These are phyloP conservation scores for Phellopilus nigrolimitatus DNA, from an alignment of 1,284 basidiomycete species.

Conservation along the genomic window DNA sequence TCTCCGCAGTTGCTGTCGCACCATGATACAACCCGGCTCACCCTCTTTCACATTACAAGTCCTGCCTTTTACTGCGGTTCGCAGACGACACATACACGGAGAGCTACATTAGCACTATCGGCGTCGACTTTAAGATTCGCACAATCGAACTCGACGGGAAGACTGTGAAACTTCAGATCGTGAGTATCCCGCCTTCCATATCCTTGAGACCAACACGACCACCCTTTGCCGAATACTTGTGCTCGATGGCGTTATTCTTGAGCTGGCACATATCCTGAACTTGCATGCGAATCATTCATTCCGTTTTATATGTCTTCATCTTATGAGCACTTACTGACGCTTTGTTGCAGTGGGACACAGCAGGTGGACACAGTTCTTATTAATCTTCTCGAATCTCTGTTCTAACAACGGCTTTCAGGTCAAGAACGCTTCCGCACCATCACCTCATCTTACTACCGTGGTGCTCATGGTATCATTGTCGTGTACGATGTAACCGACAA, in stretches of 20 bases:
- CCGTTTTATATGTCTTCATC: neutral
- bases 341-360: constrained; percentile 85
- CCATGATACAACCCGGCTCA: constrained; percentile 8
- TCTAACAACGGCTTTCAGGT: constrained; percentile 40
- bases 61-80: constrained; percentile 96
- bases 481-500: constrained; percentile 99
- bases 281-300: constrained; percentile 5
- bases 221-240: constrained; percentile 11
- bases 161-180: constrained; percentile 99
- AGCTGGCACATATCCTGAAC: neutral
- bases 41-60: constrained; percentile 48
- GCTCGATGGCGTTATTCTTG: neutral
- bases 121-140: constrained; percentile 99
- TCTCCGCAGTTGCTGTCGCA: constrained; percentile 13
- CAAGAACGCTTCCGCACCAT: constrained; percentile 98
- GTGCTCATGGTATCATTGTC: constrained; percentile 96
- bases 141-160: constrained; percentile 99
- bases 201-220: constrained; percentile 19
- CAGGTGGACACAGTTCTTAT: constrained; percentile 46
- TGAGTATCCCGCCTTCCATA: constrained; percentile 47
- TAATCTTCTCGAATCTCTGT: constrained; percentile 4
- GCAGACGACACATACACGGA: constrained; percentile 99
- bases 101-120: constrained; percentile 98
- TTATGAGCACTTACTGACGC: constrained; percentile 3
- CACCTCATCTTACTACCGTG: constrained; percentile 95